phyloP scores from a whole-genome alignment of 2,329 filamentous ascomycete genomes.

The Dendryphion nanum region DNA sequence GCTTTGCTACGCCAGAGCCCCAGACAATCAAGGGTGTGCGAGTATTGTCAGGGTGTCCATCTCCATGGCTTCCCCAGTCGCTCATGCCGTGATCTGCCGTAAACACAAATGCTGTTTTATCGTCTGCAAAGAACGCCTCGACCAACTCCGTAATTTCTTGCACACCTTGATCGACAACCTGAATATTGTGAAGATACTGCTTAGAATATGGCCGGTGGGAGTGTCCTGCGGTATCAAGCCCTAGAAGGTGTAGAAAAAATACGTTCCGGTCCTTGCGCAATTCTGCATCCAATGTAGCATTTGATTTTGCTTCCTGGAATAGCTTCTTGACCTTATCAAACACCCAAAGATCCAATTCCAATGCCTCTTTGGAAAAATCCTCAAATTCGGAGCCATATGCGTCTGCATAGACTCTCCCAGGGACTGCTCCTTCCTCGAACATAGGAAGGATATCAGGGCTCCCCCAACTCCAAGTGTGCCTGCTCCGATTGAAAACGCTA shows the following conservation, averaged over 20 bases:
- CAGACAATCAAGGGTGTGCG: conserved; percentile 88
- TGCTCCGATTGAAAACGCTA: conserved; percentile 95
- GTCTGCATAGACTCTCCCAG: conserved; percentile 82
- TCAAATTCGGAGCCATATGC: conserved; percentile 82
- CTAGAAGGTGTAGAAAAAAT: conserved; percentile 92
- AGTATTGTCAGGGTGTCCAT: conserved; percentile 96
- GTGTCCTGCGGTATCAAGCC: conserved; percentile 88
- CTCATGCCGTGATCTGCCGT: conserved; percentile 99
- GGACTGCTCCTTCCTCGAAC: conserved; percentile 91
- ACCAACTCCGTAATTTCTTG: conserved; percentile 78
- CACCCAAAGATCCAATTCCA: conserved; percentile 85
- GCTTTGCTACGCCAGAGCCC: conserved; percentile 86
- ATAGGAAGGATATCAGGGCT: conserved; percentile 96
- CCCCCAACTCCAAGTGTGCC: conserved; percentile 99
- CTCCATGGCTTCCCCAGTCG: conserved; percentile 98
- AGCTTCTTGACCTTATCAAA: conserved; percentile 90
- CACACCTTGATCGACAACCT: conserved; percentile 89
- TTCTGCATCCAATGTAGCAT: conserved; percentile 69
- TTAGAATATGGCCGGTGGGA: conserved; percentile 85
- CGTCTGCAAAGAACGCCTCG: conserved; percentile 77
- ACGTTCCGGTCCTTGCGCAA: conserved; percentile 83
- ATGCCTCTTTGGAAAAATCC: conserved; percentile 83
- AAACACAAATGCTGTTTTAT: conserved; percentile 90
- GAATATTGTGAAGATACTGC: conserved; percentile 92
- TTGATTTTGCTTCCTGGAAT: conserved; percentile 75